Conservation (phyloP, 2,329 filamentous ascomycete genomes). For the Zasmidium angulare region DNA sequence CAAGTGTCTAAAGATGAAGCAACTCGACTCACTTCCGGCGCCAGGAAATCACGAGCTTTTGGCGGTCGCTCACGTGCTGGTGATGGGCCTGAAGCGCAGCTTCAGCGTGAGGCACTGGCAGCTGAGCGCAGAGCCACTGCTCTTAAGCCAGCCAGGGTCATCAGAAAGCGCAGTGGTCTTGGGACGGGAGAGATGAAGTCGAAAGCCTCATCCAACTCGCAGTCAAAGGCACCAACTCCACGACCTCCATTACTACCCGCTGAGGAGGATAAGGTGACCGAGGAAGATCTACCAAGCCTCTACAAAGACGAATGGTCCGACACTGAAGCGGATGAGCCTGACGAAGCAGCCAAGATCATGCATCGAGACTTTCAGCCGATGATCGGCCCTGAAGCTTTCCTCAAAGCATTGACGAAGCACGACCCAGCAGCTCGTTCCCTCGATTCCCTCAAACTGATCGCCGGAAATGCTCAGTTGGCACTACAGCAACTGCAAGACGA, state of each 20-base stretch:
- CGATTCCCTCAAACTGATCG: conserved; percentile 56
- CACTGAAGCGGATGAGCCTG: conserved; percentile 26
- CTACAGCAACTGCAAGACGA: conserved; percentile 60
- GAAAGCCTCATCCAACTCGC: conserved; percentile 16
- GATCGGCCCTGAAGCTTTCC: conserved; percentile 43
- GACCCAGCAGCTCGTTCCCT: conserved; percentile 45
- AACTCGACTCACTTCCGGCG: conserved; percentile 5
- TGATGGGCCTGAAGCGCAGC: conserved; percentile 25
- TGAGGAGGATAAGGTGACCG: conserved; percentile 34
- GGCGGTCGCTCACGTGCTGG: conserved; percentile 6
- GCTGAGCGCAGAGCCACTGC: conserved; percentile 5
- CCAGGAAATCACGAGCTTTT: conserved; percentile 11
- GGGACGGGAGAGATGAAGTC: conserved; percentile 9
- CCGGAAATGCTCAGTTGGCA: conserved; percentile 53
- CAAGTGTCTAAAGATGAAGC: conserved; percentile 28
- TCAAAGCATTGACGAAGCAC: conserved; percentile 45
- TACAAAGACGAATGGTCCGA: conserved; percentile 26
- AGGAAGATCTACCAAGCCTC: conserved; percentile 31
- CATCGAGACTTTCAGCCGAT: conserved; percentile 43
- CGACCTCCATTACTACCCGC: conserved; percentile 31
- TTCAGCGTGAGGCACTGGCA: conserved; percentile 22
- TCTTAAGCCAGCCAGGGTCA: conserved; percentile 9
- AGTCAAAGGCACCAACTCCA: conserved; percentile 32
- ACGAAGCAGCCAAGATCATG: conserved; percentile 43
- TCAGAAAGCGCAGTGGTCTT: conserved; percentile 15